phyloP scores from a whole-genome alignment of 805 yeast species.

The Saccharomycopsis lassenensis region DNA sequence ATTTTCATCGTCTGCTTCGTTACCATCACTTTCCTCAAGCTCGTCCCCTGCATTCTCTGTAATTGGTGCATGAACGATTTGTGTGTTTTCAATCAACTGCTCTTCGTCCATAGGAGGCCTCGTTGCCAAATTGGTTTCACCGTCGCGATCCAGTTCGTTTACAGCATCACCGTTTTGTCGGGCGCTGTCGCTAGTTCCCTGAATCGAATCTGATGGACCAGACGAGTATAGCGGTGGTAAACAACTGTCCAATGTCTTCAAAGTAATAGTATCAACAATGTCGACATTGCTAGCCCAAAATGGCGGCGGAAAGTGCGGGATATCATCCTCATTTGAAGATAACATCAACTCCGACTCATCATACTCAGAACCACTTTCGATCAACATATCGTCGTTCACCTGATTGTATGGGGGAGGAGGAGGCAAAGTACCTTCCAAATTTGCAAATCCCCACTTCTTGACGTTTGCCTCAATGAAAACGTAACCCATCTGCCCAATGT shows the following conservation, averaged over 20 bases:
- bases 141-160: background rate
- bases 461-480: constrained; percentile 89
- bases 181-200: background rate
- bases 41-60: too few relatives aligned
- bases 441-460: constrained; percentile 94
- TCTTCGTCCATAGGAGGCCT: background rate
- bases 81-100: background rate
- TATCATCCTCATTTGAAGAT: too few relatives aligned
- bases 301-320: constrained; percentile 17
- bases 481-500: constrained; percentile 81
- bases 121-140: background rate
- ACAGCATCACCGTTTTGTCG: background rate
- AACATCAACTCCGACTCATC: constrained; percentile 35
- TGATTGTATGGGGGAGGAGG: constrained; percentile 92
- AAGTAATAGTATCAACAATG: constrained; percentile 16
- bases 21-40: too few relatives aligned
- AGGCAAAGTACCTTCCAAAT: constrained; percentile 69
- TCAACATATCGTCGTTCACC: constrained; percentile 63
- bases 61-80: background rate
- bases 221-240: constrained; percentile 15
- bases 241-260: constrained; percentile 12
- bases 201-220: background rate
- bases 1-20: too few relatives aligned
- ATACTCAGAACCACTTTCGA: constrained; percentile 36
- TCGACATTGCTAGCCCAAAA: constrained; percentile 17